phyloP scores from a whole-genome alignment of 2,329 filamentous ascomycete genomes.

The Phoma sp. region DNA sequence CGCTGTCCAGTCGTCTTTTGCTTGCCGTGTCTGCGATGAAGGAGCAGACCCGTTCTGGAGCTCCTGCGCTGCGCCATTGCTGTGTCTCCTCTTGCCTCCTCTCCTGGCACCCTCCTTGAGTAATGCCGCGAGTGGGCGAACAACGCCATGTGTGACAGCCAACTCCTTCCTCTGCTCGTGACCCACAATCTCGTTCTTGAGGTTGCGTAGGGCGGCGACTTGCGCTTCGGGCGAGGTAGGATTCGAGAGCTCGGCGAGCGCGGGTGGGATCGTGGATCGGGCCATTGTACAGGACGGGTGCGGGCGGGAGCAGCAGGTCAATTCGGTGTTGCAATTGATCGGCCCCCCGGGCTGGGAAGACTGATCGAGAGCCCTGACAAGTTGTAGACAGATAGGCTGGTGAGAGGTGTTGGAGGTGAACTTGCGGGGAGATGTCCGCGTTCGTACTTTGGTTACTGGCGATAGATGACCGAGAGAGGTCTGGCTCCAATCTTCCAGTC shows the following conservation, averaged over 20 bases:
- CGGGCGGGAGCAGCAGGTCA: not conserved
- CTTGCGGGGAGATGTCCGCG: slow-evolving; percentile 25
- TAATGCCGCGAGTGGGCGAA: slow-evolving; percentile 66
- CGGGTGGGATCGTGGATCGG: slow-evolving; percentile 43
- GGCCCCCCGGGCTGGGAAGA: no score
- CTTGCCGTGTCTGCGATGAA: slow-evolving; percentile 1
- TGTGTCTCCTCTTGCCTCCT: slow-evolving; percentile 57
- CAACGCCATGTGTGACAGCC: slow-evolving; percentile 73
- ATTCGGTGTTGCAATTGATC: not conserved
- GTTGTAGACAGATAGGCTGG: not conserved
- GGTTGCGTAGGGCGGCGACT: slow-evolving; percentile 66
- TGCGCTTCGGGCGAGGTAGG: slow-evolving; percentile 49
- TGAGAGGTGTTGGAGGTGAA: slow-evolving; percentile 8
- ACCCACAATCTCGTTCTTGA: slow-evolving; percentile 91
- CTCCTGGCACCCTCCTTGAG: slow-evolving; percentile 54
- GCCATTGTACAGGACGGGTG: slow-evolving; percentile 34
- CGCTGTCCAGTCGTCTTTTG: slow-evolving; percentile 55
- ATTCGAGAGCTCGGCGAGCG: slow-evolving; percentile 48
- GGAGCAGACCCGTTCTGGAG: slow-evolving; percentile 1
- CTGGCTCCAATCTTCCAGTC: not conserved
- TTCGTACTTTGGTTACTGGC: slow-evolving; percentile 4
- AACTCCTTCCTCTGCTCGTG: slow-evolving; percentile 85
- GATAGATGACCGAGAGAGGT: not conserved
- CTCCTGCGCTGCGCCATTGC: slow-evolving; percentile 29
- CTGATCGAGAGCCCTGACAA: not conserved